Evolutionary conservation across 495 filamentous ascomycete species (phyloP).

Genomic region (Hypomontagnella monticulosa): DNA sequence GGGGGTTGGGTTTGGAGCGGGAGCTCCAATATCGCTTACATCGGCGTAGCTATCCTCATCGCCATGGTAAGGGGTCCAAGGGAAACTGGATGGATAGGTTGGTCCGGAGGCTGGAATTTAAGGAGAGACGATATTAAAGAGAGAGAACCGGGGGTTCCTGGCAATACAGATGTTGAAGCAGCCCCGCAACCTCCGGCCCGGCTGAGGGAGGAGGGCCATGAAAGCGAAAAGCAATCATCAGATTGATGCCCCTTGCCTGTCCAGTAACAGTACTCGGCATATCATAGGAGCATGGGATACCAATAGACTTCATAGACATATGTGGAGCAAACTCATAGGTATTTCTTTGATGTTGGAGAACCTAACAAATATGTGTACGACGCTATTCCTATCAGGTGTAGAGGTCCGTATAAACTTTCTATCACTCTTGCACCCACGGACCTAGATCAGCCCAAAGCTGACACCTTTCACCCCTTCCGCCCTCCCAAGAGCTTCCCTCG

Average conservation of each 20-base stretch:
- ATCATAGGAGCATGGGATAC: no score
- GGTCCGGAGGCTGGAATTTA: slow-evolving; percentile 73
- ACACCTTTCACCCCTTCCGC: slow-evolving; percentile 63
- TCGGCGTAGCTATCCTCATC: slow-evolving; percentile 66
- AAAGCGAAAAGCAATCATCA: background rate
- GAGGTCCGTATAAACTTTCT: no score
- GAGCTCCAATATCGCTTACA: slow-evolving; percentile 72
- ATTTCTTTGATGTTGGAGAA: no score
- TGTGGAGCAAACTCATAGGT: no score
- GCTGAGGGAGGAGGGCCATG: background rate
- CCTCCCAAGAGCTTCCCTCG: slow-evolving; percentile 66
- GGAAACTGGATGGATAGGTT: slow-evolving; percentile 79
- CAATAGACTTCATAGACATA: no score
- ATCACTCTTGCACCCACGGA: slow-evolving; percentile 37
- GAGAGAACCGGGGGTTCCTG: background rate
- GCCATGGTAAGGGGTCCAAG: slow-evolving; percentile 69
- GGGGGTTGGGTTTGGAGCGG: slow-evolving; percentile 77
- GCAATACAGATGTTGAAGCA: slow-evolving; percentile 15
- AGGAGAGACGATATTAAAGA: slow-evolving; percentile 47
- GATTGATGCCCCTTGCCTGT: background rate
- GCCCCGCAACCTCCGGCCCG: background rate
- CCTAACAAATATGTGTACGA: no score
- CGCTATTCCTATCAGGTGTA: no score
- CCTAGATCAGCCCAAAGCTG: slow-evolving; percentile 64
- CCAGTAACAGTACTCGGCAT: no score